Base-by-base conservation (phyloP, 768 basidiomycete species). In the Mrakia hoshinonis region DNA sequence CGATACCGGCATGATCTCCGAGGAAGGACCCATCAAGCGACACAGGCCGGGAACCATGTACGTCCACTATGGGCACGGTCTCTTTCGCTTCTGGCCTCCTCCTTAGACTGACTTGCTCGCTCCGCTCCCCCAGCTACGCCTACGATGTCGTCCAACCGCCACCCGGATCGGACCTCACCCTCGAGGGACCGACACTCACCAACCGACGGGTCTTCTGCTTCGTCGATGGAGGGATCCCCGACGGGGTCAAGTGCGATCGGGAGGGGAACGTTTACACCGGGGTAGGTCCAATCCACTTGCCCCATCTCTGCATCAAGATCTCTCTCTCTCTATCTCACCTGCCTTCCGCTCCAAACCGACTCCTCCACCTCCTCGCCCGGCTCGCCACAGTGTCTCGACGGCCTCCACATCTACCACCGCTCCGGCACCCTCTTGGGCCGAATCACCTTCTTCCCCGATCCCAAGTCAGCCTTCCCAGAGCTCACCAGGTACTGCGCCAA, bases 201-300 rank as follows among this genome's bases (percentile, higher is more conserved):
- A 65, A 65, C 31, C 63, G 63, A 47, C 63, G 63, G n/a, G 63
- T 65, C 63, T 65, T 65, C 24, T 47, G 46, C 63, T 65, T 38
- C 24, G 43, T 39, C 43, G 63, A 65, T 24, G 26, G 46, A 0
- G 63, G 63, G 3, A 51, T 51, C 31, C 63, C 63, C 0, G 63
- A 65, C 18, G 63, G 63, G 7, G 63, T 65, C 5, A 65, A 65
- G 24, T 65, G 63, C 34, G 63, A 65, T 47, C 43, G 15, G 0
- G 48, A 65, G 34, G 63, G 63, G 12, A 65, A 65, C 63, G 63
- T 65, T 20, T 65, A 65, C 46, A 47, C 63, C 10, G 63, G 63
- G 1, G 63, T 65, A 12, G 13, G 62, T 63, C 31, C n/a, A n/a
- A n/a, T n/a, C n/a, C n/a, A n/a, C n/a, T 43, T 43, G 43, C 15